These are phyloP conservation scores for Biscutella auriculata DNA, from an alignment of 441 rosid genomes.

Conservation along the genomic window DNA sequence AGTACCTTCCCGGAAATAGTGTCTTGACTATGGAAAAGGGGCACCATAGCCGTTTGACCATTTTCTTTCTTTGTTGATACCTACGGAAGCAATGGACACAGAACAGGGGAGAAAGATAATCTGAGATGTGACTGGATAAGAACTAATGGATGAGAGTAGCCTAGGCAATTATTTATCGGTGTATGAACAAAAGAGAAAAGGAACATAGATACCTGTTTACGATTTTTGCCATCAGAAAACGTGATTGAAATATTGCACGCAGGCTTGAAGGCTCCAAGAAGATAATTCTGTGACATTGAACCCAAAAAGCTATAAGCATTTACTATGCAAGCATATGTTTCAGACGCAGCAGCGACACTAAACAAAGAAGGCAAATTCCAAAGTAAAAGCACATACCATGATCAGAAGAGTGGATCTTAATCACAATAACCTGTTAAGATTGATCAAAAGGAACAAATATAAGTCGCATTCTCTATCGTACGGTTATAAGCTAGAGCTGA, in stretches of 20 bases:
- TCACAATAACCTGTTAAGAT: slow-evolving; percentile 8
- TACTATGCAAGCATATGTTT: too few species aligned
- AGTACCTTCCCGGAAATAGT: slow-evolving; percentile 79
- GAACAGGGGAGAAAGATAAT: too few species aligned
- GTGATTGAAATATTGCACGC: slow-evolving; percentile 65
- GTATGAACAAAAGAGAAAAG: too few species aligned
- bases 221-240: slow-evolving; percentile 68
- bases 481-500: neutral
- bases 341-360: too few species aligned
- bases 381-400: slow-evolving; percentile 17
- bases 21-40: slow-evolving; percentile 94
- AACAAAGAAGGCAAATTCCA: too few species aligned
- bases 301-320: neutral
- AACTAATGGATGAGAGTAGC: neutral
- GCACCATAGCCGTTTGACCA: slow-evolving; percentile 70
- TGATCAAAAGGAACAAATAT: neutral
- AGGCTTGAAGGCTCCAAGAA: slow-evolving; percentile 93
- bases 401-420: slow-evolving; percentile 10
- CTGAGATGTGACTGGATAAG: neutral
- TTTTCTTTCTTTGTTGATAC: slow-evolving; percentile 90
- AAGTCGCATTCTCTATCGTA: too few species aligned
- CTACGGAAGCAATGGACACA: too few species aligned
- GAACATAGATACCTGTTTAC: slow-evolving; percentile 53
- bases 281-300: slow-evolving; percentile 51
- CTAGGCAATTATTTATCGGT: too few species aligned